These are phyloP conservation scores for Monilinia aucupariae DNA, from an alignment of 2,329 filamentous ascomycete species.

Conservation along the genomic window DNA sequence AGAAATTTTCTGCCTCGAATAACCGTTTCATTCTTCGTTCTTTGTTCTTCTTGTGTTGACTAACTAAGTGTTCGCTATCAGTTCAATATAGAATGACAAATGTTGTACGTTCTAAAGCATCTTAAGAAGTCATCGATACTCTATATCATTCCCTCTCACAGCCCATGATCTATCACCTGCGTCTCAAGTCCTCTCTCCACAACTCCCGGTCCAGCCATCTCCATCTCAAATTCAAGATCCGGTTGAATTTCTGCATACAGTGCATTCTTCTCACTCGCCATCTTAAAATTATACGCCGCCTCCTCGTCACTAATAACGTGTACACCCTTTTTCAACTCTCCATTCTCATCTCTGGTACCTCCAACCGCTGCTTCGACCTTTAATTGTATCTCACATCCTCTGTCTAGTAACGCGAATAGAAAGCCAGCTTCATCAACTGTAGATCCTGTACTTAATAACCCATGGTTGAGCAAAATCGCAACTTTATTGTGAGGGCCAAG, in stretches of 20 bases:
- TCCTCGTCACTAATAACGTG: conserved; percentile 49
- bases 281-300: conserved; percentile 47
- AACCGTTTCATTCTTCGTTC: too few relatives aligned
- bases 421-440: conserved; percentile 73
- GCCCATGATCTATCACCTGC: conserved; percentile 30
- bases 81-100: too few relatives aligned
- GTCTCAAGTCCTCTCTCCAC: conserved; percentile 33
- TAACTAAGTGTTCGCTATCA: too few relatives aligned
- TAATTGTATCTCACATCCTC: conserved; percentile 63
- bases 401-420: conserved; percentile 62
- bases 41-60: too few relatives aligned
- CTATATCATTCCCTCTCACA: conserved; percentile 12
- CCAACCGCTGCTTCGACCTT: conserved; percentile 60
- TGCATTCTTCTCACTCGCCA: conserved; percentile 44
- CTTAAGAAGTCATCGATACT: too few relatives aligned
- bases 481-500: conserved; percentile 55
- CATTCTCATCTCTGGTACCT: conserved; percentile 44
- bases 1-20: too few relatives aligned
- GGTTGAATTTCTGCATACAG: conserved; percentile 45
- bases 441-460: conserved; percentile 61
- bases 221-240: conserved; percentile 44
- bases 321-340: neutral
- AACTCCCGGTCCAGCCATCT: conserved; percentile 36
- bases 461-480: conserved; percentile 65
- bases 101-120: too few relatives aligned